Conservation (phyloP, 371 early-diverging fungal genomes). For the Blastocladiella emersonii region DNA sequence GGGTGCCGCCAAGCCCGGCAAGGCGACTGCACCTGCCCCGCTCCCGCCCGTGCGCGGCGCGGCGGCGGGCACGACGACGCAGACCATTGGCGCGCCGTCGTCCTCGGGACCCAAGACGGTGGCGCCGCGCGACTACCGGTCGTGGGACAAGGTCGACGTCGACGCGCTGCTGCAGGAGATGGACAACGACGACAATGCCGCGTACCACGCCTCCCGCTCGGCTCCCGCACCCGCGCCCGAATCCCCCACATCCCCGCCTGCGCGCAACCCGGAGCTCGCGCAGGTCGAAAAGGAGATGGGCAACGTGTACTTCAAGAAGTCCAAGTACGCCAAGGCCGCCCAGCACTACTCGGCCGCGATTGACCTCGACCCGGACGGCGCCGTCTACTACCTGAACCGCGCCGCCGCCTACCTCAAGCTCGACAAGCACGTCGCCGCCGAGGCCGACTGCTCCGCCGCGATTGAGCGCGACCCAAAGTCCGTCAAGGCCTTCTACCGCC, state of each 20-base stretch:
- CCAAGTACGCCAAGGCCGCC: slow-evolving; percentile 50
- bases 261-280: slow-evolving; percentile 20
- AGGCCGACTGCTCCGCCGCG: slow-evolving; percentile 52
- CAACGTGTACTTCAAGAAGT: slow-evolving; percentile 58
- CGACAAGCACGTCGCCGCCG: slow-evolving; percentile 46
- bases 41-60: neutral
- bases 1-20: neutral
- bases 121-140: slow-evolving; percentile 15
- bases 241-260: too few species aligned
- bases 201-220: neutral
- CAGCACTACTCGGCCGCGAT: slow-evolving; percentile 53
- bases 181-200: slow-evolving; percentile 5
- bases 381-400: slow-evolving; percentile 56
- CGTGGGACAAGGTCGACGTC: slow-evolving; percentile 40
- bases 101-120: neutral
- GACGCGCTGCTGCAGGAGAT: slow-evolving; percentile 13
- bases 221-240: neutral
- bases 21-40: neutral
- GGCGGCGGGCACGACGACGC: too few species aligned
- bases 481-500: slow-evolving; percentile 69
- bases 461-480: slow-evolving; percentile 48
- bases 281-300: slow-evolving; percentile 58
- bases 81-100: neutral
- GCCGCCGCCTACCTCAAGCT: slow-evolving; percentile 74
- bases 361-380: slow-evolving; percentile 41